These are phyloP conservation scores for Chaetomium sp. DNA, from an alignment of 2,329 filamentous ascomycete species.

Conservation along the genomic window DNA sequence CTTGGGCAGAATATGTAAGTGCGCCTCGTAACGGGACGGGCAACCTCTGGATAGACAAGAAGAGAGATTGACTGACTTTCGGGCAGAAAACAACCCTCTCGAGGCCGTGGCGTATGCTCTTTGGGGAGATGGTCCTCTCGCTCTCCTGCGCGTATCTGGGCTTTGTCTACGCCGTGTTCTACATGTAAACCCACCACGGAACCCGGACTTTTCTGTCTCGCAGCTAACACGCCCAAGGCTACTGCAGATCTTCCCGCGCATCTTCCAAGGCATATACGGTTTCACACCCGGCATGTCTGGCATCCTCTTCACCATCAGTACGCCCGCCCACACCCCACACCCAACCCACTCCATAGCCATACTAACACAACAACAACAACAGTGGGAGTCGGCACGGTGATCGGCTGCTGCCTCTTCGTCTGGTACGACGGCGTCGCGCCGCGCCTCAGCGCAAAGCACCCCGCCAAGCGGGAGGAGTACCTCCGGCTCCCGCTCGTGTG, in stretches of 20 bases:
- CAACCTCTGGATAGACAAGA: background rate
- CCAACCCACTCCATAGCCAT: background rate
- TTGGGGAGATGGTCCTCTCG: conserved; percentile 38
- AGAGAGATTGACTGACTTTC: conserved; percentile 6
- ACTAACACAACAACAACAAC: background rate
- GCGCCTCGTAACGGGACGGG: background rate
- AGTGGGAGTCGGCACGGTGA: conserved; percentile 36
- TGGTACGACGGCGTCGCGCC: conserved; percentile 34
- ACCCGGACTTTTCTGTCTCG: background rate
- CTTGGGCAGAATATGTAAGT: conserved; percentile 32
- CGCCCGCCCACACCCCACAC: background rate
- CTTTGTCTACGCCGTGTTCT: conserved; percentile 41
- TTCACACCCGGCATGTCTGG: conserved; percentile 38
- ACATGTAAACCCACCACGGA: conserved; percentile 31
- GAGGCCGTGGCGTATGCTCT: conserved; percentile 39
- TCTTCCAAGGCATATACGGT: conserved; percentile 38
- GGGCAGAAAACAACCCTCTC: conserved; percentile 37
- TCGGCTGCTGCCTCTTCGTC: conserved; percentile 29
- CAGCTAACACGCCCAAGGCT: conserved; percentile 25
- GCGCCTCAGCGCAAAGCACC: conserved; percentile 30
- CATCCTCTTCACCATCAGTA: conserved; percentile 33
- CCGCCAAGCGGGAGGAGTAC: conserved; percentile 36
- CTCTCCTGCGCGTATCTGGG: conserved; percentile 39
- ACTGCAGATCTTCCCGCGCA: conserved; percentile 33
- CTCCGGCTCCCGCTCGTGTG: conserved; percentile 38